A percentile compares a stretch with the other conserved stretches of the same genome.
phyloP scores from a whole-genome alignment of 352 stramenopile species.

The Phytophthora pinifolia region DNA sequence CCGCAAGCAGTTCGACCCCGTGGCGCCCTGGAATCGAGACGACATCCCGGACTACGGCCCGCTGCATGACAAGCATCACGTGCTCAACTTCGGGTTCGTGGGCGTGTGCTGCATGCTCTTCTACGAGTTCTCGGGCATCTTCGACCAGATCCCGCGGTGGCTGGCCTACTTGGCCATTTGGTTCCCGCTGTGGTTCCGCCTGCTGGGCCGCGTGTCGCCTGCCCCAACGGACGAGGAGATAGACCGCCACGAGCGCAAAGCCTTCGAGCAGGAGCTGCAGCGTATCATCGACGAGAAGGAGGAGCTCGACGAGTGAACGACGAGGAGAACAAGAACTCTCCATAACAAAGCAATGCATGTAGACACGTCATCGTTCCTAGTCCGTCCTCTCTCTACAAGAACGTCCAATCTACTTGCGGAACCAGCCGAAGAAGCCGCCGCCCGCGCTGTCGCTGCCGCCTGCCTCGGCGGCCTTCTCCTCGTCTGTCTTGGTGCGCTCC shows the following conservation, averaged over 20 bases:
- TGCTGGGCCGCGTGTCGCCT: conserved; percentile 68
- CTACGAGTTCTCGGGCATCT: conserved; percentile 79
- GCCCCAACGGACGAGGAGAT: conserved; percentile 59
- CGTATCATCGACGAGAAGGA: conserved; percentile 41
- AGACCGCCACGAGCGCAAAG: conserved; percentile 42
- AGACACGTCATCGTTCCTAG: conserved; percentile 24
- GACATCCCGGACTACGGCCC: conserved; percentile 82
- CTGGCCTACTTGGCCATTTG: conserved; percentile 81
- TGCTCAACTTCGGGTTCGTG: conserved; percentile 68
- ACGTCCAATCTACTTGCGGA: conserved; percentile 58
- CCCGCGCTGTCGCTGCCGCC: conserved; percentile 31
- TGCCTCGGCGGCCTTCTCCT: conserved; percentile 64
- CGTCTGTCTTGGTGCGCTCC: conserved; percentile 73
- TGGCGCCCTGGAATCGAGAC: conserved; percentile 78
- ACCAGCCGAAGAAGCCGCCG: conserved; percentile 76
- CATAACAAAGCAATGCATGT: conserved; percentile 11
- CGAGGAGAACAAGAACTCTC: background rate
- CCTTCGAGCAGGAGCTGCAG: conserved; percentile 57
- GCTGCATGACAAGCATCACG: conserved; percentile 56
- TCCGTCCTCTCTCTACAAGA: conserved; percentile 12
- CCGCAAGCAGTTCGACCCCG: conserved; percentile 67
- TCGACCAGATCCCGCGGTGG: conserved; percentile 66
- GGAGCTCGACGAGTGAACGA: conserved; percentile 34
- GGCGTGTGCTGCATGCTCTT: conserved; percentile 63
- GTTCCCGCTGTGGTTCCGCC: conserved; percentile 78